Conservation (phyloP, 2,329 filamentous ascomycete species). For the Sarocladium brachiariae region DNA sequence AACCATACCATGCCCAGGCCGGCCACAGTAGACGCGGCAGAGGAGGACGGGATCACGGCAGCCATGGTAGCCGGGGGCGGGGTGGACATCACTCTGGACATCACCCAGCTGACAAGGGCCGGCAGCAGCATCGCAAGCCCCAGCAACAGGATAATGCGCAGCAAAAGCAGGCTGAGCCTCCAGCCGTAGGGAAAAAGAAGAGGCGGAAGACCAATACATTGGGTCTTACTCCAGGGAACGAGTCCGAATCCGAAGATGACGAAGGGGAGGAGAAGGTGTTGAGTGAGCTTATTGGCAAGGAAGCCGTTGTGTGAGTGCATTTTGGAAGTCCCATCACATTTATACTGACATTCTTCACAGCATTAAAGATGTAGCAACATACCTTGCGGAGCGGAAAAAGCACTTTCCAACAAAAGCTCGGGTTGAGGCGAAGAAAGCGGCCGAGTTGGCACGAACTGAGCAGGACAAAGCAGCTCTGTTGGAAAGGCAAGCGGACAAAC, state of each 20-base stretch:
- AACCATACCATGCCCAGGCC: conserved; percentile 27
- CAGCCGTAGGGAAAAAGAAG: conserved; percentile 56
- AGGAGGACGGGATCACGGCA: conserved; percentile 26
- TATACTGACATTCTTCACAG: conserved; percentile 24
- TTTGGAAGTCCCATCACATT: no score
- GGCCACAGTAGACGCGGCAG: conserved; percentile 28
- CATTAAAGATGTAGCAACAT: conserved; percentile 66
- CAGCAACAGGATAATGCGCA: conserved; percentile 13
- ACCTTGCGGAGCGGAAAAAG: conserved; percentile 72
- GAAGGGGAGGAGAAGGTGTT: conserved; percentile 65
- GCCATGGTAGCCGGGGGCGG: conserved; percentile 34
- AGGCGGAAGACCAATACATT: conserved; percentile 66
- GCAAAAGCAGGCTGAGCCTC: conserved; percentile 29
- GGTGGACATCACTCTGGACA: conserved; percentile 27
- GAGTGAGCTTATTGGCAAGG: conserved; percentile 46
- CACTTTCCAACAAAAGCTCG: conserved; percentile 75
- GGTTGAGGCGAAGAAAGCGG: conserved; percentile 54
- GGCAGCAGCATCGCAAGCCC: conserved; percentile 22
- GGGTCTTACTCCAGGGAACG: conserved; percentile 58
- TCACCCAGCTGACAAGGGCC: conserved; percentile 39
- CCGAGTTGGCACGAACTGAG: conserved; percentile 36
- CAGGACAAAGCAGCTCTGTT: conserved; percentile 56
- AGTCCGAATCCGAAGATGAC: conserved; percentile 58
- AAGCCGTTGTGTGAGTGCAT: conserved; percentile 19
- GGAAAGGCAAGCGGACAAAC: conserved; percentile 54